Evolutionary conservation across 2,329 filamentous ascomycete genomes (phyloP), one percentile per base, ranked within the genome.

Genomic region (Thielaviopsis musarum): DNA sequence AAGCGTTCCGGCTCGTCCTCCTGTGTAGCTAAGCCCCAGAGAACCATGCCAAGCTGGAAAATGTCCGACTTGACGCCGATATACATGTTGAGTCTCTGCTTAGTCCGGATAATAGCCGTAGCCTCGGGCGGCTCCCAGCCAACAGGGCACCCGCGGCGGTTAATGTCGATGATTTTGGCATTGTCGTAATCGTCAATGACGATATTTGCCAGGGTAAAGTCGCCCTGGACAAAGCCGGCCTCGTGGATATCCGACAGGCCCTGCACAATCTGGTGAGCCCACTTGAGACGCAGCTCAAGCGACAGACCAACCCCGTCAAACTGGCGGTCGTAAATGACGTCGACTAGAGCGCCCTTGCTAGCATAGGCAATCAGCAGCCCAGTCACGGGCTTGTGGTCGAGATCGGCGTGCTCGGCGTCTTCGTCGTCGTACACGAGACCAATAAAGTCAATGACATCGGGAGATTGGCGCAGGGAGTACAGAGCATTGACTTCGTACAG

Each of bases 131-230:
- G 91, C 65, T 98, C 93, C 93, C 93, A 98, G 24, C 91, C 91
- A 4, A 97, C 88, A 0, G 93, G 93, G 66, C 93, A 98, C n/a
- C 93, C 93, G 66, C 93, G 80, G 59, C 93, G 81, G 72, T 98
- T 98, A 73, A 98, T 96, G 70, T 98, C 93, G 67, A 98, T 98
- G 65, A 98, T 97, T 67, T 94, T 91, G 9, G 91, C 93, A 67
- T 96, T 80, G 67, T 90, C 84, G 52, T 86, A 73, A 13, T 79
- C 77, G 69, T 97, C 89, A 66, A 98, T 86, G 62, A 98, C 93
- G 64, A 98, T 95, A 68, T 98, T 98, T 5, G 91, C 95, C 28
- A 98, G 77, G 0, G 93, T 98, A 64, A 98, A 96, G 68, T 98
- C 93, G 24, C 93, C 93, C 68, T 98, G 93, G 12, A 98, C 93